These are phyloP conservation scores for Hypoxylon sp. DNA, from an alignment of 2,329 filamentous ascomycete species.

Conservation along the genomic window DNA sequence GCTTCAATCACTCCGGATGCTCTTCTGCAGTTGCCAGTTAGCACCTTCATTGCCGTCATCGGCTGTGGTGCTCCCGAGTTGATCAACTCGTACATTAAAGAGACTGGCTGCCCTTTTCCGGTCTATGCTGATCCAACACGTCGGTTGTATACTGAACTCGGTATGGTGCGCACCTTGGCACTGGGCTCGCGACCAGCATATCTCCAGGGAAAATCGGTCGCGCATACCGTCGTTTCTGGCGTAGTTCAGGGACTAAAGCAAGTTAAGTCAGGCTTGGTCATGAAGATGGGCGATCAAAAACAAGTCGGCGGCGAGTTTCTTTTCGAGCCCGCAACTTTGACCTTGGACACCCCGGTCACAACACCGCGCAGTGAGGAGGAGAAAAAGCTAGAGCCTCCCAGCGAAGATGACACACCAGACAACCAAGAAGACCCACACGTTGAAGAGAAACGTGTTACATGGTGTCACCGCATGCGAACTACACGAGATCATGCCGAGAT, in stretches of 20 bases:
- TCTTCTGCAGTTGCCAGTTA: conserved; percentile 66
- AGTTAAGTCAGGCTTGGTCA: conserved; percentile 69
- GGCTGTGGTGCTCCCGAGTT: conserved; percentile 79
- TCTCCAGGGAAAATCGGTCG: conserved; percentile 67
- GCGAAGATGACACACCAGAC: conserved; percentile 31
- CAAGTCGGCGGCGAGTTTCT: conserved; percentile 85
- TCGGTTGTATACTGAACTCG: conserved; percentile 75
- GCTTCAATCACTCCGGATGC: conserved; percentile 67
- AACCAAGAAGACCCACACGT: conserved; percentile 30
- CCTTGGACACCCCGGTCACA: conserved; percentile 61
- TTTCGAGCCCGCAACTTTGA: conserved; percentile 69
- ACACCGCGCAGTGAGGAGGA: conserved; percentile 55
- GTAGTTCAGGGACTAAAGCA: conserved; percentile 73
- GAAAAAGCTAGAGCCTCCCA: conserved; percentile 26
- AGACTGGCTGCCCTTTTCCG: conserved; percentile 77
- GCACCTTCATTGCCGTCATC: conserved; percentile 77
- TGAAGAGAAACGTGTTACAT: conserved; percentile 75
- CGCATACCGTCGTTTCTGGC: conserved; percentile 65
- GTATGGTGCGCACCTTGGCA: conserved; percentile 75
- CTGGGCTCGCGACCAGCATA: conserved; percentile 75
- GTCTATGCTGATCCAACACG: conserved; percentile 82
- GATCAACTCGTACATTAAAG: conserved; percentile 75
- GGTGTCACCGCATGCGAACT: conserved; percentile 86
- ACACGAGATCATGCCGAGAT: conserved; percentile 85
- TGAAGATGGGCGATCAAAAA: conserved; percentile 74